phyloP scores from a whole-genome alignment of 176 grass and related monocot genomes.

The Bolboschoenus planiculmis region DNA sequence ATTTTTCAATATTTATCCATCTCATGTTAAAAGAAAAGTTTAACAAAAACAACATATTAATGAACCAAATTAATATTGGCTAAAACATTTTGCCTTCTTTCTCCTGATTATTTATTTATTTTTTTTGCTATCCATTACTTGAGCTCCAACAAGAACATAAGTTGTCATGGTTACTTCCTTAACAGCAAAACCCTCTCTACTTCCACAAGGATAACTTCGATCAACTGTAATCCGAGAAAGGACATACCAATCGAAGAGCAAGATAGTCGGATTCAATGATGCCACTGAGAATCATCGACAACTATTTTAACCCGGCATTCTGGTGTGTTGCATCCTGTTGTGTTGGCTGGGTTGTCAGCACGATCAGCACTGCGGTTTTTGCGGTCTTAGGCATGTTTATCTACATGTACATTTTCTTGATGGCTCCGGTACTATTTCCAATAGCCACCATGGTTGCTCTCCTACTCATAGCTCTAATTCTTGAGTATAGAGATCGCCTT shows the following conservation, averaged over 20 bases:
- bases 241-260: neutral
- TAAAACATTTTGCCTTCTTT: neutral
- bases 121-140: neutral
- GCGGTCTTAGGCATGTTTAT: neutral
- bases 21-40: neutral
- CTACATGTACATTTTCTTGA: neutral
- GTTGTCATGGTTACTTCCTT: neutral
- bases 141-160: neutral
- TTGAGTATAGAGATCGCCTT: neutral
- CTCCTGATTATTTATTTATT: too few species aligned
- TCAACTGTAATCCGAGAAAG: neutral
- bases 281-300: neutral
- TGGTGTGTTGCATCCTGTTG: neutral
- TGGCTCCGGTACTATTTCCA: neutral
- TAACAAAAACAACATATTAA: neutral
- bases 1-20: neutral
- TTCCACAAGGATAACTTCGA: neutral
- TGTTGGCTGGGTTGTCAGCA: neutral
- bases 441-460: neutral
- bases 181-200: neutral
- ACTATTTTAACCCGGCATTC: neutral
- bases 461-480: neutral
- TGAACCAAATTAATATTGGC: neutral
- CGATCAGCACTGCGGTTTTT: neutral
- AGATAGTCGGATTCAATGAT: neutral